Conservation (phyloP, 192 early-diverging fungal species). For the Backusella parvicylindrica region DNA sequence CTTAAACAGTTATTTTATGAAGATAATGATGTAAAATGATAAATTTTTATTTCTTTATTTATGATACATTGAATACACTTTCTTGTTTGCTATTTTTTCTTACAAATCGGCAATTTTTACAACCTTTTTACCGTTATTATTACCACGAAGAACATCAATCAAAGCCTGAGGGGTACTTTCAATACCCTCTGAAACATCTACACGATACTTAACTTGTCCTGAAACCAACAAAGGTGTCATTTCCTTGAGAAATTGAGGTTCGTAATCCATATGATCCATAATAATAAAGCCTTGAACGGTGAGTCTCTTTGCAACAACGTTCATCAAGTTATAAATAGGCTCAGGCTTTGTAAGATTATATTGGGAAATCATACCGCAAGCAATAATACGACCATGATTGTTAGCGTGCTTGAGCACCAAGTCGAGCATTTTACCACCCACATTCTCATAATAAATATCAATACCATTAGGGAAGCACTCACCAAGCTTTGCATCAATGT, state of each 20-base stretch:
- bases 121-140: constrained; percentile 63
- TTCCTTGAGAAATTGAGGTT: constrained; percentile 54
- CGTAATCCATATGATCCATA: constrained; percentile 40
- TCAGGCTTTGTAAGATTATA: constrained; percentile 53
- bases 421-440: constrained; percentile 79
- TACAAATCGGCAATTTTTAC: constrained; percentile 50
- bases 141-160: constrained; percentile 55
- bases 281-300: constrained; percentile 65
- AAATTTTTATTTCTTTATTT: neutral
- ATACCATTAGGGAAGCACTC: constrained; percentile 72
- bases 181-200: constrained; percentile 57
- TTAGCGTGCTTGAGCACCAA: constrained; percentile 63
- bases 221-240: constrained; percentile 50
- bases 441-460: constrained; percentile 85
- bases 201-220: constrained; percentile 57
- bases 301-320: constrained; percentile 54
- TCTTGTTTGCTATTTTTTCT: neutral
- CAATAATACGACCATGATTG: constrained; percentile 58
- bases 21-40: neutral
- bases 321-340: constrained; percentile 52
- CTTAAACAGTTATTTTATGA: neutral
- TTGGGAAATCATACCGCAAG: constrained; percentile 73
- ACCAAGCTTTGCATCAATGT: constrained; percentile 46
- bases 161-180: constrained; percentile 61
- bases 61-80: neutral